Base-by-base conservation (phyloP, 2,329 filamentous ascomycete species). In the Aspergillus pseudoglaucus region DNA sequence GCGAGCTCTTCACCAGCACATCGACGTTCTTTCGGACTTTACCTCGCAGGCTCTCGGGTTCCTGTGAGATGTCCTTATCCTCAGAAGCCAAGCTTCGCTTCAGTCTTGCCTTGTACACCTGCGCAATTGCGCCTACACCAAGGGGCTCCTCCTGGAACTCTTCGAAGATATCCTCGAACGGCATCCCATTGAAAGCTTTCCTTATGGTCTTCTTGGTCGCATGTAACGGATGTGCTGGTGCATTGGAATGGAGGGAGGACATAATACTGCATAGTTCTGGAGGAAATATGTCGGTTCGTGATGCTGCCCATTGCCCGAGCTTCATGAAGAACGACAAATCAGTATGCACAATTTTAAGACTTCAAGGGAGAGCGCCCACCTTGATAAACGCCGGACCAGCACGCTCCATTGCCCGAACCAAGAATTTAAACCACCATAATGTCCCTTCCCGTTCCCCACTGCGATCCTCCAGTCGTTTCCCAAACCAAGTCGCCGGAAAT, bases 271-370 rank as follows among this genome's bases (percentile, higher is more conserved):
- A 98, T 80, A 98, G 83, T 67, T 96, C 84, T 18, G 80, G 86
- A 1, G 93, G 93, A 64, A 98, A 98, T 62, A 98, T 95, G 69
- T 98, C 93, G 38, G 90, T 88, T 64, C 93, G 80, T 4, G 93
- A 97, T 3, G 93, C 93, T 15, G 93, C 93, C 93, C 93, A 98
- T 83, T 98, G 93, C 14, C 93, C 93, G 47, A 98, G 81, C 83
- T 90, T 58, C 48, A 43, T 5, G 22, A 38, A 15, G 27, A 35
- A 18, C 27, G 18, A 27, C 12, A 9, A 35, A 30, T 52, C 30
- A 45, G 47, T 47, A 40, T 42, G 35, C 14, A 27, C 25, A 37
- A 22, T 14, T n/a, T 6, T 44, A 15, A 32, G 17, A 45, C 6
- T 45, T 43, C 42, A 14, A n/a, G 33, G 42, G 45, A 48, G 37